phyloP scores from a whole-genome alignment of 805 yeast species.

The Sugiyamaella marilandica region DNA sequence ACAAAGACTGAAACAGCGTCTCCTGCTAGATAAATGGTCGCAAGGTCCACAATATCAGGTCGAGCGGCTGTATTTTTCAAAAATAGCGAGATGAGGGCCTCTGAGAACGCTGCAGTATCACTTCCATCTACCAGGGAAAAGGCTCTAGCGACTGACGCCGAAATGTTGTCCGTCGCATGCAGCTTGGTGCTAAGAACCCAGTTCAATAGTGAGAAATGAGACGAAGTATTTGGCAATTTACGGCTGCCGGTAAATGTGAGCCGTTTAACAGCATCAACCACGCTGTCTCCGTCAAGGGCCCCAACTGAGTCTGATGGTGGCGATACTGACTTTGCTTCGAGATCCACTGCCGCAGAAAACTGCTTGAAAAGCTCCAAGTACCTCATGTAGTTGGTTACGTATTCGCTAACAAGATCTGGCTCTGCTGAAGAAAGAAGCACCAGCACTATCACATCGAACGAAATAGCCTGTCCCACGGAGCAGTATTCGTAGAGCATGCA shows the following conservation, averaged over 20 bases:
- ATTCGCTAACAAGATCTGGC: slow-evolving; percentile 7
- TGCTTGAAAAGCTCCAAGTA: slow-evolving; percentile 9
- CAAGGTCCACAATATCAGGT: slow-evolving; percentile 8
- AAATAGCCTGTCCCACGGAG: neutral
- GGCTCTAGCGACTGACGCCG: neutral
- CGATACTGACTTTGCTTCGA: neutral
- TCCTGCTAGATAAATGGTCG: slow-evolving; percentile 7
- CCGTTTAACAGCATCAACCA: neutral
- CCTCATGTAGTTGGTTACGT: slow-evolving; percentile 7
- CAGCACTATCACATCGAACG: slow-evolving; percentile 8
- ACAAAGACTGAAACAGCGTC: slow-evolving; percentile 20
- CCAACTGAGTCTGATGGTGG: neutral
- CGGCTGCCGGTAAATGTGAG: neutral
- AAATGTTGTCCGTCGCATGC: neutral
- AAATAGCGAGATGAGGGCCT: neutral
- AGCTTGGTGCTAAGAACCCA: neutral
- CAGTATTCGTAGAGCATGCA: slow-evolving; percentile 4
- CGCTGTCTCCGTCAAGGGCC: neutral
- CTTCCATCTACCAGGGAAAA: neutral
- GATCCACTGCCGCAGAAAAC: slow-evolving; percentile 6
- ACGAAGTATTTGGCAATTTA: neutral
- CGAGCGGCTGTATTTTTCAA: neutral
- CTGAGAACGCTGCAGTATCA: neutral
- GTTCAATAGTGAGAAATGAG: neutral
- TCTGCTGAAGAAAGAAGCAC: slow-evolving; percentile 9